Conservation (phyloP, 768 basidiomycete genomes). For the Chalciporus pseudorubinellus region DNA sequence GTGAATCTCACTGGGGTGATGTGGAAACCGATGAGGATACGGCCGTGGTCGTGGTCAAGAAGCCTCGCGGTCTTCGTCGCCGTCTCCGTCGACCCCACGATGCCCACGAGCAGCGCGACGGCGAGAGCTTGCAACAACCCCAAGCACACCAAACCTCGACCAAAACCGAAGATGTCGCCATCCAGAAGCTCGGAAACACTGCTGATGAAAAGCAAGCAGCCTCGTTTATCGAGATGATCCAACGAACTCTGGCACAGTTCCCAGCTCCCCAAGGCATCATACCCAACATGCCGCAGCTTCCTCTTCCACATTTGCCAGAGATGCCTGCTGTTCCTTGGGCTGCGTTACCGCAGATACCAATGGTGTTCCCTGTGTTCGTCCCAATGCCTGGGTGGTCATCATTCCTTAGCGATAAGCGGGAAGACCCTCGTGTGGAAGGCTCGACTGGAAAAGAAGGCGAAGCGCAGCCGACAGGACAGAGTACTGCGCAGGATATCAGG, state of each 20-base stretch:
- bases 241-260: conserved; percentile 64
- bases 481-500: conserved; percentile 61
- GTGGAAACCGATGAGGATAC: conserved; percentile 62
- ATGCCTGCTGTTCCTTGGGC: conserved; percentile 64
- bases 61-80: conserved; percentile 37
- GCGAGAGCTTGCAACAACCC: background rate
- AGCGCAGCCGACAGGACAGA: conserved; percentile 38
- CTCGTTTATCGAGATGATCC: conserved; percentile 67
- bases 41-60: conserved; percentile 29
- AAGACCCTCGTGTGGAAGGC: conserved; percentile 29
- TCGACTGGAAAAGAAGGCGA: conserved; percentile 34
- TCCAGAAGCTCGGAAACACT: conserved; percentile 13
- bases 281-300: conserved; percentile 48
- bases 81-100: conserved; percentile 16
- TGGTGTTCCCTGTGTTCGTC: conserved; percentile 79
- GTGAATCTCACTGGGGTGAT: conserved; percentile 67
- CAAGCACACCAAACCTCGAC: conserved; percentile 2
- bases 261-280: conserved; percentile 59
- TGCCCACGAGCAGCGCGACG: conserved; percentile 11
- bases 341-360: conserved; percentile 62
- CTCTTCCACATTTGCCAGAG: conserved; percentile 59
- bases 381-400: conserved; percentile 65
- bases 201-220: conserved; percentile 40
- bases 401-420: conserved; percentile 52
- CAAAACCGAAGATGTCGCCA: conserved; percentile 21